Conservation (phyloP, 768 basidiomycete species). For the Daedaleopsis sinensis region DNA sequence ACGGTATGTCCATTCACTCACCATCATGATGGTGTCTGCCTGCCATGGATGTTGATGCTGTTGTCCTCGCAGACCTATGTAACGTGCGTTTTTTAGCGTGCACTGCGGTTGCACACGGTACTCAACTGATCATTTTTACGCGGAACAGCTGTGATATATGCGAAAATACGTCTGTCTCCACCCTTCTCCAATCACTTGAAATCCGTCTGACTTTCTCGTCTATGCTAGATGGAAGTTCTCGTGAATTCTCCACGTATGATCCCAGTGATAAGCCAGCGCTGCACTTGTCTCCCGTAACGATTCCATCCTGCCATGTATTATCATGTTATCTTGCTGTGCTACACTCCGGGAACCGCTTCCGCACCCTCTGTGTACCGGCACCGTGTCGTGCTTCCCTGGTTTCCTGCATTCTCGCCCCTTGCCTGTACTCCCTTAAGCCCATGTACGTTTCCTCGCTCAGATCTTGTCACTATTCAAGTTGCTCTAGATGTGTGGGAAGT, state of each 20-base stretch:
- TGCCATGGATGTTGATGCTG: conserved; percentile 6
- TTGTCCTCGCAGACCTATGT: conserved; percentile 71
- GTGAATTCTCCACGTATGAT: conserved; percentile 32
- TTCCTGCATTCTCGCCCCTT: background rate
- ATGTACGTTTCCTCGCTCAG: background rate
- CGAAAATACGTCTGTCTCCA: conserved; percentile 51
- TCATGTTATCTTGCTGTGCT: background rate
- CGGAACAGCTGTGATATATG: conserved; percentile 63
- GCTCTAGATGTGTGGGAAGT: too few relatives aligned
- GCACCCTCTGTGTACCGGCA: background rate
- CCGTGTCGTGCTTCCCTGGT: background rate
- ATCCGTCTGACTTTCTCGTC: background rate
- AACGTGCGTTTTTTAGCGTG: conserved; percentile 52
- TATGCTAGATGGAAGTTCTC: conserved; percentile 64
- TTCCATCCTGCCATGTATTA: background rate
- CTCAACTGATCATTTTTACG: background rate
- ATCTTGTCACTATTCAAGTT: background rate
- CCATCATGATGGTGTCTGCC: too few relatives aligned
- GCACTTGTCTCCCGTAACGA: background rate
- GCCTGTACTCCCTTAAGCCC: background rate
- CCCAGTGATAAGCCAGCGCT: background rate
- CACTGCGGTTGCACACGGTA: background rate
- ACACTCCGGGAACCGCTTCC: background rate
- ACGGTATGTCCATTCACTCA: conserved; percentile 57
- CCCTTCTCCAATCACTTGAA: background rate